Base-by-base conservation (phyloP, 164 flowering plant species). In the Tinospora cordifolia region DNA sequence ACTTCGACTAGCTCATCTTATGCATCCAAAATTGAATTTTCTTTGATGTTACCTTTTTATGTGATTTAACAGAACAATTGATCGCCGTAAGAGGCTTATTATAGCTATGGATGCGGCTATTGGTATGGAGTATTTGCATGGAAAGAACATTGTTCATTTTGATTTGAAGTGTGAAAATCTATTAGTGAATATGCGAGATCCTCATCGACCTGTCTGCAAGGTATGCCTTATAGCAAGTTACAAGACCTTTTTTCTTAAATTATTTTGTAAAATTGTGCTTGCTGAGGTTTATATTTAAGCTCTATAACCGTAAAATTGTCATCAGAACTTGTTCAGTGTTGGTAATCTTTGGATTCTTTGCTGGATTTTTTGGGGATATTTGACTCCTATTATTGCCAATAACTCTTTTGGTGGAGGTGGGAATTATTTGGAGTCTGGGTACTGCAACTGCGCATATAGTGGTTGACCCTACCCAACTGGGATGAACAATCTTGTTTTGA, bases 91-190 rank as follows among this genome's bases (percentile, higher is more conserved):
- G 83, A 87, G 98, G 76, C 92, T 91, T 67, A 88, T 93, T 63
- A 88, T 93, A 72, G 97, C 90, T 54, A 93, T 93, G 98, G 97
- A 93, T 85, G 84, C 89, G 41, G 90, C 98, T 59, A 88, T 93
- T 83, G 98, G 98, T 6, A 93, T 93, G 98, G 98, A 91, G 81
- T 93, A 93, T 76, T 81, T 93, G 80, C 98, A 93, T 81, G 98
- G 89, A 24, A 93, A 90, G 76, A 91, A 93, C 72, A 85, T 93
- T 63, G 98, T 93, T 34, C 98, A 93, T 80, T 93, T 93, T 86
- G 98, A 93, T 81, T 83, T 93, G 74, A 93, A 93, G 83, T 91
- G 98, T 77, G 98, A 89, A 75, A 93, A 93, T 80, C 81, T 93
- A 69, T 75, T 93, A 27, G 97, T 93, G 36, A 93, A 93, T 75